Evolutionary conservation across 2,329 filamentous ascomycete genomes (phyloP).

Genomic region (Nemania sp.): DNA sequence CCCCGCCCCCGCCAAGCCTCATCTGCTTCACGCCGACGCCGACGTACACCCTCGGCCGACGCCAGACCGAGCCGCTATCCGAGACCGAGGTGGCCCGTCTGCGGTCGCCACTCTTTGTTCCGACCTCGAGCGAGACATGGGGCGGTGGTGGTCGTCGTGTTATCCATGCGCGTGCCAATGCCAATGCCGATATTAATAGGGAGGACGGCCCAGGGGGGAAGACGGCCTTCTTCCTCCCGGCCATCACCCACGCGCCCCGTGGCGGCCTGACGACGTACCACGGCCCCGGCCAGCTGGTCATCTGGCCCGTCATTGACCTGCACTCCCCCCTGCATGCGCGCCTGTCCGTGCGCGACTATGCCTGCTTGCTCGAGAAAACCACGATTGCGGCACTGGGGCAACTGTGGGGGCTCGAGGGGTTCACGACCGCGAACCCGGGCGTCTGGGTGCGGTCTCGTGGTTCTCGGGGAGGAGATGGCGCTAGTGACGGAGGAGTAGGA

Average conservation of each 20-base stretch:
- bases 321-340: conserved; percentile 65
- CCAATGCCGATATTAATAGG: not conserved
- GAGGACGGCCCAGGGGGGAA: conserved; percentile 36
- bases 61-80: conserved; percentile 70
- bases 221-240: conserved; percentile 53
- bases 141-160: too few species aligned
- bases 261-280: conserved; percentile 96
- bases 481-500: too few species aligned
- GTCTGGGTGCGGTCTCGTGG: conserved; percentile 73
- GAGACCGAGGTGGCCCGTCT: conserved; percentile 60
- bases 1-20: conserved; percentile 74
- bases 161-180: too few species aligned
- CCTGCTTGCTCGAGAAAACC: conserved; percentile 80
- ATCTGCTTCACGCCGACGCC: conserved; percentile 86
- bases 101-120: conserved; percentile 55
- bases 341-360: conserved; percentile 80
- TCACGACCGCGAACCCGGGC: conserved; percentile 80
- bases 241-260: conserved; percentile 80
- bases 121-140: conserved; percentile 40
- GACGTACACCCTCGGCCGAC: conserved; percentile 90
- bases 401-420: conserved; percentile 69
- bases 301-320: conserved; percentile 93
- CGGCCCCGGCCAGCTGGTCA: conserved; percentile 89
- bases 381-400: conserved; percentile 73
- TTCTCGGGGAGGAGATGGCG: conserved; percentile 36